Percentiles rank a stretch among this genome's conserved stretches.
Evolutionary conservation across 352 stramenopile species (phyloP).

Genomic region (Pythium sp.): DNA sequence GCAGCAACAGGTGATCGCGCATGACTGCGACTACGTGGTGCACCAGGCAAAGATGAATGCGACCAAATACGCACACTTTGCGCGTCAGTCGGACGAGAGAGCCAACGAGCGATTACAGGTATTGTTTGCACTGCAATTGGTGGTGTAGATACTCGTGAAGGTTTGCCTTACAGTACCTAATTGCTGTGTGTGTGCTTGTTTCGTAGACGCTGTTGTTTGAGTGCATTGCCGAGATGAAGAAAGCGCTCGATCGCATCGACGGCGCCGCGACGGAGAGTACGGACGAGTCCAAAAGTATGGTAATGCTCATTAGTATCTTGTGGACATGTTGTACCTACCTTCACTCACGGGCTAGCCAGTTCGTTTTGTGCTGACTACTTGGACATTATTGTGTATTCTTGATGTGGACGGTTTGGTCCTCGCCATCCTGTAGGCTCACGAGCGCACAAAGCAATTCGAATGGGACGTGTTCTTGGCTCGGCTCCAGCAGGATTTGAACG

Average conservation of each 20-base stretch:
- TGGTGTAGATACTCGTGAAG: background rate
- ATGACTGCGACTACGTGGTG: slow-evolving; percentile 13
- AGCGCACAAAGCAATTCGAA: slow-evolving; percentile 18
- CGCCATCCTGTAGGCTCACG: background rate
- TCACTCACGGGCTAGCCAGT: background rate
- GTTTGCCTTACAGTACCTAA: too few relatives aligned
- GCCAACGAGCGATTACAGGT: slow-evolving; percentile 17
- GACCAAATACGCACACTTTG: slow-evolving; percentile 7
- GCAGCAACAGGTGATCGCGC: slow-evolving; percentile 8
- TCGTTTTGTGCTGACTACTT: background rate
- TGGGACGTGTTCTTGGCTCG: slow-evolving; percentile 39
- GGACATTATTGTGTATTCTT: background rate
- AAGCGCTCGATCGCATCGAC: slow-evolving; percentile 32
- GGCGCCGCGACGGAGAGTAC: slow-evolving; percentile 20
- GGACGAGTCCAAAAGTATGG: slow-evolving; percentile 39
- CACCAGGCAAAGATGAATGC: background rate
- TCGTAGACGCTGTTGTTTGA: slow-evolving; percentile 34
- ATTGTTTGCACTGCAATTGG: background rate
- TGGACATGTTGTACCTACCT: background rate
- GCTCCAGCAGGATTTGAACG: slow-evolving; percentile 30
- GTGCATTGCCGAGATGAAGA: slow-evolving; percentile 42
- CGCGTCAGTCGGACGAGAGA: slow-evolving; percentile 2
- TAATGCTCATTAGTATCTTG: slow-evolving; percentile 20
- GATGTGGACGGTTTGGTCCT: background rate
- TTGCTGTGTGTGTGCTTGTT: background rate